Percentiles rank a stretch among this genome's conserved stretches.
Evolutionary conservation across 176 grass and related monocot species (phyloP).

Genomic region (Juncus effusus): DNA sequence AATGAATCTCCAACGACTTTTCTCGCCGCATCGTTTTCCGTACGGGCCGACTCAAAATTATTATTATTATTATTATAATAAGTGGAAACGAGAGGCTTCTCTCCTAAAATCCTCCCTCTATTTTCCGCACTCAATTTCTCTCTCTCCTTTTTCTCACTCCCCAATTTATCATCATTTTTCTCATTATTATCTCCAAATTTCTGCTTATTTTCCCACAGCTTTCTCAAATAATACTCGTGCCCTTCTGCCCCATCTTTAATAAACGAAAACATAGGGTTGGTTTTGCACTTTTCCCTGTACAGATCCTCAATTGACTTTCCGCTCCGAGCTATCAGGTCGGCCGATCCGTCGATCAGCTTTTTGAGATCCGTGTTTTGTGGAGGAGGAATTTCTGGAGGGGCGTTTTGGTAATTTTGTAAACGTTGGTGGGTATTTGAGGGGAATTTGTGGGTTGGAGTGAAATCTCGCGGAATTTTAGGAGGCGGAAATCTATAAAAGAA

Average conservation of each 20-base stretch:
- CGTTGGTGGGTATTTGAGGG: constrained; percentile 34
- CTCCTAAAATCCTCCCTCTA: constrained; percentile 90
- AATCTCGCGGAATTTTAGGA: constrained; percentile 69
- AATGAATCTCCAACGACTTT: constrained; percentile 61
- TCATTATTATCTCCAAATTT: constrained; percentile 45
- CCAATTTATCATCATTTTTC: neutral
- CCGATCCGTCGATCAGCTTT: constrained; percentile 76
- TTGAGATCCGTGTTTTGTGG: constrained; percentile 73
- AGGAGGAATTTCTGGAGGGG: constrained; percentile 62
- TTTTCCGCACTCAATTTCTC: constrained; percentile 72
- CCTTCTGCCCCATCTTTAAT: constrained; percentile 68
- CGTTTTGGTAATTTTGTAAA: constrained; percentile 42
- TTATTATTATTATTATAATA: too few relatives aligned
- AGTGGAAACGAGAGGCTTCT: constrained; percentile 72
- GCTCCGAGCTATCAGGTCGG: constrained; percentile 75
- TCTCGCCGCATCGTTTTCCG: constrained; percentile 30
- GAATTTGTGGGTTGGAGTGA: constrained; percentile 77
- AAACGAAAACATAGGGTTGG: constrained; percentile 68
- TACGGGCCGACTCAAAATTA: neutral
- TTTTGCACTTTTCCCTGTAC: constrained; percentile 82
- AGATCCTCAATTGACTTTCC: constrained; percentile 96
- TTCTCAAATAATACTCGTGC: constrained; percentile 67
- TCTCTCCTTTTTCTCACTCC: constrained; percentile 37
- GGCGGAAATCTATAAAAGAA: constrained; percentile 64
- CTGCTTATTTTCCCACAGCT: constrained; percentile 84